Evolutionary conservation across 2,329 filamentous ascomycete genomes (phyloP), one percentile per base, ranked within the genome.

Genomic region (Claviceps africana): DNA sequence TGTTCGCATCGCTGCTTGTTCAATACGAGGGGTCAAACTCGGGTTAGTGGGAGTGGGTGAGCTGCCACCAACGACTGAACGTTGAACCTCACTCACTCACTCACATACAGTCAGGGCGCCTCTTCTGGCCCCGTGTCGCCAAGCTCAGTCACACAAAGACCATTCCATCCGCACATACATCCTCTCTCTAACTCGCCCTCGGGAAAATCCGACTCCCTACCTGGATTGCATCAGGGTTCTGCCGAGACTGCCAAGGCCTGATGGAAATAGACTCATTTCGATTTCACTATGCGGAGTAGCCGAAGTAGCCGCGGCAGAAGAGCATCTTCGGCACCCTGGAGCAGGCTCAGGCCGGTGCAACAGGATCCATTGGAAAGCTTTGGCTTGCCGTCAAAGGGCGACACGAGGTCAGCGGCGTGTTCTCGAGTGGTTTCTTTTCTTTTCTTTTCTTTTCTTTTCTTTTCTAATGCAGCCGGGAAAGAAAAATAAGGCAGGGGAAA

Each of bases 301-400:
- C 62, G 61, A 61, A 59, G 56, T 30, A 58, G 58, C 37, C 62
- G 61, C 61, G 62, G 64, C 43, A 62, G 58, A 45, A 65, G 62
- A 48, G 56, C 59, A 17, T 56, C 64, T 10, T 78, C 80, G 47
- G 75, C 76, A 49, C 74, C 79, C 58, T 87, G 84, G 81, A 79
- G 78, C 54, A 76, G 86, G 56, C 72, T 94, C 57, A 89, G 85
- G 65, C 84, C 86, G 13, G 77, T 83, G 55, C 79, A 84, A 45
- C 72, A 81, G 53, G 89, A 96, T 65, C 80, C 86, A 15, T 73
- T 97, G 30, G 86, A 94, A 59, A 78, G 75, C 55, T 85, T 94
- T 58, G 90, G 91, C 1, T 76, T 95, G 57, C 88, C 88, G 4
- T 95, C 89, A 2, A 96, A 95, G 64, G 91, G 91, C 50, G 91